Conservation (phyloP, 345 rosid species). For the Leavenworthia alabamica region DNA sequence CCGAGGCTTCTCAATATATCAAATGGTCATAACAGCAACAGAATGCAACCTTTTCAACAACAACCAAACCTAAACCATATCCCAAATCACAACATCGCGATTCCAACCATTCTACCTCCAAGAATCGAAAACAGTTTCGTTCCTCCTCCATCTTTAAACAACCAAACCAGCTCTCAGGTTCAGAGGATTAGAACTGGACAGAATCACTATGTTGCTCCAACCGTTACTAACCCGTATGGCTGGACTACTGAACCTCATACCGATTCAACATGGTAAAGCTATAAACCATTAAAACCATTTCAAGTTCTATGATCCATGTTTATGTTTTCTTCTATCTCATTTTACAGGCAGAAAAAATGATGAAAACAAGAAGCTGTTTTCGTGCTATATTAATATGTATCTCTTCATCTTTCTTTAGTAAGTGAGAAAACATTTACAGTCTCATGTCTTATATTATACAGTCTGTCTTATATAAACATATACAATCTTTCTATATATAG, state of each 20-base stretch:
- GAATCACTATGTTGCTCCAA: slow-evolving; percentile 20
- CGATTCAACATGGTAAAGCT: slow-evolving; percentile 26
- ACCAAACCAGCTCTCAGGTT: slow-evolving; percentile 12
- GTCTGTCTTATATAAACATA: slow-evolving; percentile 19
- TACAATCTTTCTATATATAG: slow-evolving; percentile 24
- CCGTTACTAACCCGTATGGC: background rate
- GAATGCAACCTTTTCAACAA: slow-evolving; percentile 20
- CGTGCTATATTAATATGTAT: background rate
- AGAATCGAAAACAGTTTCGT: slow-evolving; percentile 18
- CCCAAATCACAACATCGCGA: slow-evolving; percentile 9
- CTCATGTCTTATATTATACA: slow-evolving; percentile 11
- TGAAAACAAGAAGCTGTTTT: slow-evolving; percentile 7
- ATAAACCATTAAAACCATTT: background rate
- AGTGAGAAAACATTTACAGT: slow-evolving; percentile 10
- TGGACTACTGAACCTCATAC: slow-evolving; percentile 25
- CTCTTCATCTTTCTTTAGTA: background rate
- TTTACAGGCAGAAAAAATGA: slow-evolving; percentile 28
- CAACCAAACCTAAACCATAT: slow-evolving; percentile 28
- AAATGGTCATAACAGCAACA: slow-evolving; percentile 30
- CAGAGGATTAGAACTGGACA: slow-evolving; percentile 16
- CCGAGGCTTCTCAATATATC: slow-evolving; percentile 60
- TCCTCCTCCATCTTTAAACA: slow-evolving; percentile 19
- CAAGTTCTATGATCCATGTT: background rate
- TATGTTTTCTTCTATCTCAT: background rate
- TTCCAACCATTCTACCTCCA: slow-evolving; percentile 6